A percentile compares a stretch with the other conserved stretches of the same genome.
Evolutionary conservation across 179 eudicot genomes (phyloP).

Genomic region (Amaranthus tricolor): DNA sequence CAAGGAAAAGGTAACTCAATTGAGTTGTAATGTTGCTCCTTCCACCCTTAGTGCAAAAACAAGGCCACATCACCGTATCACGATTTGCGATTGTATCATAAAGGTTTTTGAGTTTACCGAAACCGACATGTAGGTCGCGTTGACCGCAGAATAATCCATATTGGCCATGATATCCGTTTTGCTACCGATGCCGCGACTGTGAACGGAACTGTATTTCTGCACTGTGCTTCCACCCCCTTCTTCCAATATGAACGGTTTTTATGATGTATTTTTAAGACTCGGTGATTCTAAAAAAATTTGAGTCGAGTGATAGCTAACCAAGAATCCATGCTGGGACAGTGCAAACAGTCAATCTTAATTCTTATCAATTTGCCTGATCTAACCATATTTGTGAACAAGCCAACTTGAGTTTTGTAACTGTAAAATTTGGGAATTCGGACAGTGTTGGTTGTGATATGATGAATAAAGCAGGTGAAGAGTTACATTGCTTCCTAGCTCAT

Average conservation of each 20-base stretch:
- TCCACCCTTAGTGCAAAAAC: too few relatives aligned
- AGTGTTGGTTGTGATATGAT: neutral
- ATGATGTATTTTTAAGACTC: neutral
- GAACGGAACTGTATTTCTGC: too few relatives aligned
- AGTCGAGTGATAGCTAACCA: neutral
- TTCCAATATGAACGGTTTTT: neutral
- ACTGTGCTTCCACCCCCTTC: too few relatives aligned
- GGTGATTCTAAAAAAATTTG: neutral
- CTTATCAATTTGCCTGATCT: neutral
- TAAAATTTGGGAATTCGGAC: neutral
- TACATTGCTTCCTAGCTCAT: neutral
- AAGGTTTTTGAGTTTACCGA: too few relatives aligned
- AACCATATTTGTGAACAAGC: neutral
- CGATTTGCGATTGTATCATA: too few relatives aligned
- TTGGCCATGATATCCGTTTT: too few relatives aligned
- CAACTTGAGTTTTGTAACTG: neutral
- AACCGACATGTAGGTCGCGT: too few relatives aligned
- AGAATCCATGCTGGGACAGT: neutral
- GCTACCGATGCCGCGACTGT: too few relatives aligned
- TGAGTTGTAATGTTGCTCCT: too few relatives aligned
- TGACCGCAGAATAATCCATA: too few relatives aligned
- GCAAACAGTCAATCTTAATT: neutral
- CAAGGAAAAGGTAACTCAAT: too few relatives aligned
- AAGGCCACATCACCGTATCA: too few relatives aligned
- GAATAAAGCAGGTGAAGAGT: neutral